Evolutionary conservation across 2,329 filamentous ascomycete species (phyloP).

Genomic region (Trichoderma arundinaceum): DNA sequence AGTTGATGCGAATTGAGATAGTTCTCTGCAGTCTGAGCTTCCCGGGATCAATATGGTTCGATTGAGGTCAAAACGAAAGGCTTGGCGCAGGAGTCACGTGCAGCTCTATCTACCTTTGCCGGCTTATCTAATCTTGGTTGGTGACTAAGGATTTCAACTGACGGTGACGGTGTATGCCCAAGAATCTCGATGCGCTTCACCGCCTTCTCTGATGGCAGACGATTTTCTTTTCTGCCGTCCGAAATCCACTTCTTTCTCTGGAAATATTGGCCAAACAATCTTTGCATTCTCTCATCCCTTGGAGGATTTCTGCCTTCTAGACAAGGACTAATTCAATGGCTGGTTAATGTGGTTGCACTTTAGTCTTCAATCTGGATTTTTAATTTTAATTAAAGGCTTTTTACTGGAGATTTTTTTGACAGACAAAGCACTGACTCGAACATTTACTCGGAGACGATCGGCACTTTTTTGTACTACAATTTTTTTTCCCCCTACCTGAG

Average conservation of each 20-base stretch:
- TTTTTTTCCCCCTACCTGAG: background rate
- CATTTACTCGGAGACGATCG: background rate
- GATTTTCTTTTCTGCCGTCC: slow-evolving; percentile 41
- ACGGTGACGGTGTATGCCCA: no score
- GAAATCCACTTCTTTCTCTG: slow-evolving; percentile 24
- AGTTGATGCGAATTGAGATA: background rate
- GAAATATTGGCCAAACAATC: slow-evolving; percentile 29
- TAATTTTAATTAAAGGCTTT: background rate
- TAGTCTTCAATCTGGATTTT: background rate
- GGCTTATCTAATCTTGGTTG: background rate
- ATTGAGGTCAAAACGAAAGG: slow-evolving; percentile 43
- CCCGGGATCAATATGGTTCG: slow-evolving; percentile 41
- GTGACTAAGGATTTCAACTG: no score
- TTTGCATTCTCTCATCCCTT: slow-evolving; percentile 22
- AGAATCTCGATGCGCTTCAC: slow-evolving; percentile 35
- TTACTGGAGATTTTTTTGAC: background rate
- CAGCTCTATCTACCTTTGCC: no score
- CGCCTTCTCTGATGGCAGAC: slow-evolving; percentile 34
- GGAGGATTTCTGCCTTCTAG: slow-evolving; percentile 13
- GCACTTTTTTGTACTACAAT: background rate
- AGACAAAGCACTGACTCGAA: background rate
- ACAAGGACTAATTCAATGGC: background rate
- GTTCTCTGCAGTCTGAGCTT: slow-evolving; percentile 14
- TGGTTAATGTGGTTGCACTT: slow-evolving; percentile 3
- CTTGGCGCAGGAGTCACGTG: slow-evolving; percentile 36